A percentile compares a stretch with the other conserved stretches of the same genome.
Evolutionary conservation across 2,329 filamentous ascomycete species (phyloP).

Genomic region (Alternaria ethzedia): DNA sequence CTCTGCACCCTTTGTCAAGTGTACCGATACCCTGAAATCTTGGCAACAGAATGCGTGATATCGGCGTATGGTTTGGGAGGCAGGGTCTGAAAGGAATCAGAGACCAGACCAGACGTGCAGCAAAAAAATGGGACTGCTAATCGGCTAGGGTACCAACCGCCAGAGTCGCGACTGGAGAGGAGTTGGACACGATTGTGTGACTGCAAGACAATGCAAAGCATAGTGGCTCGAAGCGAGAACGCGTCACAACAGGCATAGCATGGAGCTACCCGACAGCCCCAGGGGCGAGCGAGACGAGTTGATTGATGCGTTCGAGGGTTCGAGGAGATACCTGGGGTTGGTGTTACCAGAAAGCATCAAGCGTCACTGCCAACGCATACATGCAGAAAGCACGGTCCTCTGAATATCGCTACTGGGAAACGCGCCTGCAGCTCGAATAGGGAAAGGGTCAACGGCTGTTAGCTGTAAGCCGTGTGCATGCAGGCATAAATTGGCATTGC

Average conservation of each 20-base stretch:
- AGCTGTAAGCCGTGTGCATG: constrained; percentile 38
- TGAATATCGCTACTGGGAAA: constrained; percentile 32
- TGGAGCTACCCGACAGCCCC: constrained; percentile 35
- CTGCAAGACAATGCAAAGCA: constrained; percentile 39
- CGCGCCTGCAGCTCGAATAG: constrained; percentile 43
- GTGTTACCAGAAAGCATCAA: constrained; percentile 42
- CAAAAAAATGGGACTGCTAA: constrained; percentile 35
- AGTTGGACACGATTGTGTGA: constrained; percentile 46
- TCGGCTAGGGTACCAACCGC: constrained; percentile 37
- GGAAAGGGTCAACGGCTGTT: constrained; percentile 48
- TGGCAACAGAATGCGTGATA: constrained; percentile 37
- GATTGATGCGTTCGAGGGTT: constrained; percentile 46
- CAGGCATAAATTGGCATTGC: constrained; percentile 43
- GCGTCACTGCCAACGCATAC: constrained; percentile 28
- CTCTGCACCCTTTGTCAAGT: constrained; percentile 38
- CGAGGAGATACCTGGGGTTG: constrained; percentile 43
- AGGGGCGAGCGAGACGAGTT: constrained; percentile 31
- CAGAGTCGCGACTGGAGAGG: constrained; percentile 47
- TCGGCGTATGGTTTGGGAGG: constrained; percentile 16
- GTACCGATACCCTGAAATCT: constrained; percentile 35
- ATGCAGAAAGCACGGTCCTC: constrained; percentile 49
- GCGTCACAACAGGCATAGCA: constrained; percentile 44
- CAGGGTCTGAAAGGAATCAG: constrained; percentile 33
- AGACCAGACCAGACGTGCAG: constrained; percentile 31
- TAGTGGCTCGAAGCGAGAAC: constrained; percentile 41